Base-by-base conservation (phyloP, 2,329 filamentous ascomycete species). In the Alternaria atra region DNA sequence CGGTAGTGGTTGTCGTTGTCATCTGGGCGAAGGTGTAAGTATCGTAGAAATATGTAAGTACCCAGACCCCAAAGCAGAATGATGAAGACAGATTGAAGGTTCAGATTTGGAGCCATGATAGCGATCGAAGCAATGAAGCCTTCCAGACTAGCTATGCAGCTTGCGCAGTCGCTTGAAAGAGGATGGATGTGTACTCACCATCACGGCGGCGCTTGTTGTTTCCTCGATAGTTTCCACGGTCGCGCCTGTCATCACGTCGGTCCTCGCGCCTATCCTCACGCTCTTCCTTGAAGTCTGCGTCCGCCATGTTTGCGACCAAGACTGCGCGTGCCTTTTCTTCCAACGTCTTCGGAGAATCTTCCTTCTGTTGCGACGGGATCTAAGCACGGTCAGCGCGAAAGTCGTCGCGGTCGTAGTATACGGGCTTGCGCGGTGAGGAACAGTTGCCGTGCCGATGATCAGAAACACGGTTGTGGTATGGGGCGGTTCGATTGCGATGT, bases 191-290 rank as follows among this genome's bases (percentile, higher is more conserved):
- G 60, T 57, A 61, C 68, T 67, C 53, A 76, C 74, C 74, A 65
- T 77, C 74, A 42, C 73, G 72, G 39, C 72, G 73, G 13, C 75
- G 69, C 67, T 77, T 76, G 64, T 71, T 68, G 39, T 67, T 64
- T 46, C 70, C 70, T 62, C 71, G 66, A 51, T 66, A 60, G 50
- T 68, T 69, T 52, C 73, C 68, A 35, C 58, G 58, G 44, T 72
- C 69, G 44, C 73, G 69, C 55, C 70, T 62, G 37, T 77, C 75
- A 17, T 73, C 56, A 55, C 56, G 56, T 58, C 56, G 42, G 42
- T 58, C 50, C 35, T 72, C 69, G 48, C 73, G 70, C 56, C 70
- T 61, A 43, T 77, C 75, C 17, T 72, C 72, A 39, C 70, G 65
- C 61, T 74, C 73, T 29, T 76, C 71, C 52, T 61, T 72, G n/a